phyloP scores from a whole-genome alignment of 441 rosid genomes.

The Pelargonium myrrhifolium region DNA sequence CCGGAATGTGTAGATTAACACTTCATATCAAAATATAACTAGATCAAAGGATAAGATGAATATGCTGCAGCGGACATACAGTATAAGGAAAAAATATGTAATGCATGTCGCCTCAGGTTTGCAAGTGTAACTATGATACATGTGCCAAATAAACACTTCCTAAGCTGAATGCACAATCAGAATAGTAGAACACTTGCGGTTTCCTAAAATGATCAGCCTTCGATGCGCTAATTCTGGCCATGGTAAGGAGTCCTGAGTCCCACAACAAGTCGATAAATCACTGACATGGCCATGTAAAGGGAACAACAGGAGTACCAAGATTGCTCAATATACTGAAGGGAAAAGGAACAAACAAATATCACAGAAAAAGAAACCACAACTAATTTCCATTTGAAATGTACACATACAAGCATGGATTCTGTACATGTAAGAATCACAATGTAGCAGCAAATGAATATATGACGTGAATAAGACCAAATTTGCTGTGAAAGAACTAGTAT shows the following conservation, averaged over 20 bases:
- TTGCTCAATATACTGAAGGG: not conserved
- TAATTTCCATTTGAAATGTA: not conserved
- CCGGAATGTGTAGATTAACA: not conserved
- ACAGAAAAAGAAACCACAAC: not conserved
- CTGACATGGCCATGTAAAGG: constrained; percentile 43
- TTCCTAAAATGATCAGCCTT: constrained; percentile 76
- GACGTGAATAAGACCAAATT: too few relatives aligned
- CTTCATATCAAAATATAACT: not conserved
- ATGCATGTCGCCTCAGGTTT: not conserved
- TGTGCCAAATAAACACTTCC: not conserved
- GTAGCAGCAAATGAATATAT: too few relatives aligned
- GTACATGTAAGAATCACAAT: not conserved
- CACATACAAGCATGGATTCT: not conserved
- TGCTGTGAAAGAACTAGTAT: constrained; percentile 71
- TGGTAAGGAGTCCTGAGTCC: constrained; percentile 71
- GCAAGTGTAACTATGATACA: not conserved
- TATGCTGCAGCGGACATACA: not conserved
- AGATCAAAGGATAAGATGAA: not conserved
- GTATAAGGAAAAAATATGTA: not conserved
- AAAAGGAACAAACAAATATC: not conserved
- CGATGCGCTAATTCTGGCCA: constrained; percentile 64
- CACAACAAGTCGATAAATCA: constrained; percentile 64
- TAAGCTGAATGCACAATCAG: not conserved
- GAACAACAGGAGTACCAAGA: constrained; percentile 16
- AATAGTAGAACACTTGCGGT: constrained; percentile 34